Percentiles rank a stretch among this genome's conserved stretches.
phyloP scores from a whole-genome alignment of 805 yeast genomes.

The Metschnikowia similis region DNA sequence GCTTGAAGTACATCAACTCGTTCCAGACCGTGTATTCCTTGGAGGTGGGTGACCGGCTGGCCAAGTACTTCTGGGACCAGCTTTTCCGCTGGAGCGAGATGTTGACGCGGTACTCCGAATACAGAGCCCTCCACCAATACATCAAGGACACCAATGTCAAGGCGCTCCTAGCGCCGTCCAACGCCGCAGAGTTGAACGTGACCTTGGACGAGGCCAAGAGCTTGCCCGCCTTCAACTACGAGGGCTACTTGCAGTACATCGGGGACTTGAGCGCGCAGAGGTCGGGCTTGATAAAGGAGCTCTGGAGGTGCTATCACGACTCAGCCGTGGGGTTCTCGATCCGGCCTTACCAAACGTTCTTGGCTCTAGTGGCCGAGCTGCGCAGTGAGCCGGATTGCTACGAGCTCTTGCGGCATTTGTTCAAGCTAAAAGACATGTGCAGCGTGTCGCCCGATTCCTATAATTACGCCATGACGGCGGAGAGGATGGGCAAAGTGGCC shows the following conservation, averaged over 20 bases:
- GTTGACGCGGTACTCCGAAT: constrained; percentile 27
- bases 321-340: constrained; percentile 22
- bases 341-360: constrained; percentile 22
- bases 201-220: constrained; percentile 26
- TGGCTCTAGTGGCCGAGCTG: constrained; percentile 23
- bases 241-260: constrained; percentile 28
- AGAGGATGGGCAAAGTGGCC: constrained; percentile 4
- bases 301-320: constrained; percentile 33
- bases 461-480: constrained; percentile 10
- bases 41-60: constrained; percentile 13
- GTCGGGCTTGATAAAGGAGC: constrained; percentile 22
- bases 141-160: constrained; percentile 18
- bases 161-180: constrained; percentile 9
- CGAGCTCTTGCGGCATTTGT: constrained; percentile 19
- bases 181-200: constrained; percentile 1
- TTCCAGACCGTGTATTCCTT: constrained; percentile 31
- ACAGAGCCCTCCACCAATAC: constrained; percentile 25
- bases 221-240: constrained; percentile 36
- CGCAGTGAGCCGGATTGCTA: constrained; percentile 17
- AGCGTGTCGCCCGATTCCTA: constrained; percentile 17
- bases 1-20: constrained; percentile 32
- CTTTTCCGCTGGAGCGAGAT: constrained; percentile 36
- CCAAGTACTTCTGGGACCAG: constrained; percentile 33
- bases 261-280: constrained; percentile 25
- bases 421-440: constrained; percentile 11